These are phyloP conservation scores for Aureobasidium pullulans DNA, from an alignment of 2,329 filamentous ascomycete species.

Conservation along the genomic window DNA sequence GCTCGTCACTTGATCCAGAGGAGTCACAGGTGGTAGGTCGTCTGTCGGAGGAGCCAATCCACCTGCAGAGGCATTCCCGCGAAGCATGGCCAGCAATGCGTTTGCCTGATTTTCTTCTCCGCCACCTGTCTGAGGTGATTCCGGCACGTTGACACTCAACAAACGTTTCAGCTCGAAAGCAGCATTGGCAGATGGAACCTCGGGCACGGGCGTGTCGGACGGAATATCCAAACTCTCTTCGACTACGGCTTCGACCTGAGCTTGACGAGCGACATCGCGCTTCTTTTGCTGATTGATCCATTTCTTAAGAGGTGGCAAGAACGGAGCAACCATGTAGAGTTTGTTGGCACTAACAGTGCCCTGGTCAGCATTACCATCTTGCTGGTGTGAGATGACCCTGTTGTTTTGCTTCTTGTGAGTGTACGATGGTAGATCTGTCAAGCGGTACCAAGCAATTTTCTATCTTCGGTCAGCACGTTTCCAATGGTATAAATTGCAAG, in stretches of 20 bases:
- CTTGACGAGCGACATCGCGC: conserved; percentile 40
- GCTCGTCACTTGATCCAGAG: conserved; percentile 46
- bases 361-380: conserved; percentile 41
- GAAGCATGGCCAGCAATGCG: conserved; percentile 51
- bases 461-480: conserved; percentile 16
- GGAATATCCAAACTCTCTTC: conserved; percentile 14
- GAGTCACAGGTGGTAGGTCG: conserved; percentile 28
- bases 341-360: conserved; percentile 65
- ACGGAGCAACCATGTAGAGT: conserved; percentile 97
- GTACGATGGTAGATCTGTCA: conserved; percentile 79
- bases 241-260: conserved; percentile 2
- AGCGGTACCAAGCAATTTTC: conserved; percentile 88
- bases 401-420: conserved; percentile 60
- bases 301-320: conserved; percentile 74
- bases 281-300: conserved; percentile 85
- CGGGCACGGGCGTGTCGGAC: conserved; percentile 13
- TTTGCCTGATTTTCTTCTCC: conserved; percentile 37
- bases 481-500: neutral
- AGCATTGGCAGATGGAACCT: conserved; percentile 12
- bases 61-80: conserved; percentile 29
- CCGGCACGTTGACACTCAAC: conserved; percentile 29
- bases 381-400: conserved; percentile 27
- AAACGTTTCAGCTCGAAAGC: conserved; percentile 44
- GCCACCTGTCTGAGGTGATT: conserved; percentile 27
- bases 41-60: conserved; percentile 18